A percentile compares a stretch with the other conserved stretches of the same genome.
These are phyloP conservation scores for Aciculosporium take DNA, from an alignment of 2,329 filamentous ascomycete genomes.

Conservation along the genomic window DNA sequence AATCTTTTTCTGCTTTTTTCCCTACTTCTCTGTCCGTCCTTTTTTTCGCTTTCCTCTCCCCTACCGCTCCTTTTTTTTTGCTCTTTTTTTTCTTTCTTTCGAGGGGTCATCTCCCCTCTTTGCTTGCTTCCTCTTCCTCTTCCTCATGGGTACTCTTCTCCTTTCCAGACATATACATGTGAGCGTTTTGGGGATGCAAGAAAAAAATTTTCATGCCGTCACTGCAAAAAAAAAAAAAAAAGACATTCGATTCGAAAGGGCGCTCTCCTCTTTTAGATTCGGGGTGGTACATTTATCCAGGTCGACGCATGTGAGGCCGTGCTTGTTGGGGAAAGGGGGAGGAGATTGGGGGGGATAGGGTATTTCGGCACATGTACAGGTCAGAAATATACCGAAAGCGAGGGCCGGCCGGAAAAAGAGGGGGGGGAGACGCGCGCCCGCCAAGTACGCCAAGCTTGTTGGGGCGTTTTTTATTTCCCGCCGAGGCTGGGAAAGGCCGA, in stretches of 20 bases:
- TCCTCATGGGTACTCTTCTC: background rate
- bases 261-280: background rate
- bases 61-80: too few species aligned
- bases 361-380: slow-evolving; percentile 6
- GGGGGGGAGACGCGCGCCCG: too few species aligned
- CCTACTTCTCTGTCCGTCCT: too few species aligned
- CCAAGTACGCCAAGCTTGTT: background rate
- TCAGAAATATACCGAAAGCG: slow-evolving; percentile 1
- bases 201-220: too few species aligned
- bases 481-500: slow-evolving; percentile 47
- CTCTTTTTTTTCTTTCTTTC: background rate
- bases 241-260: background rate
- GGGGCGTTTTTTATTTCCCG: slow-evolving; percentile 28
- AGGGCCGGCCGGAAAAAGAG: too few species aligned
- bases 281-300: slow-evolving; percentile 5
- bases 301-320: slow-evolving; percentile 5
- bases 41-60: too few species aligned
- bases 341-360: background rate
- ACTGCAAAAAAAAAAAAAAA: background rate
- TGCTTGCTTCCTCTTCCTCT: background rate
- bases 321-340: background rate
- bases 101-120: too few species aligned
- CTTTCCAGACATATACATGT: slow-evolving; percentile 1
- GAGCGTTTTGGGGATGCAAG: too few species aligned
- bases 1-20: too few species aligned